Conservation (phyloP, 1,284 basidiomycete species). For the Ganoderma leucocontextum region DNA sequence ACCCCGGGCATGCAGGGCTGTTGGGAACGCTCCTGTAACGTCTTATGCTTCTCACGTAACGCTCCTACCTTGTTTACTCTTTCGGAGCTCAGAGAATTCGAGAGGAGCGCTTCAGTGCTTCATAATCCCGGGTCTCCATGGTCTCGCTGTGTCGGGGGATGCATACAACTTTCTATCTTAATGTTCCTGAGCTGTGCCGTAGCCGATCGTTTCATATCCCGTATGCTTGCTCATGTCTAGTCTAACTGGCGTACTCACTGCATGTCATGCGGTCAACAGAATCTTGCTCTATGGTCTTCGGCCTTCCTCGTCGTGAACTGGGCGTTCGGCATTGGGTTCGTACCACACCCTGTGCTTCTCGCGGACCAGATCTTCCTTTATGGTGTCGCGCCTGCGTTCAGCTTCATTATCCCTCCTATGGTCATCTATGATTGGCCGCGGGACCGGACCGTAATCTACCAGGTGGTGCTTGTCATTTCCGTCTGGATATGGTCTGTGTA, state of each 20-base stretch:
- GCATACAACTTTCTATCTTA: background rate
- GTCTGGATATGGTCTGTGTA: slow-evolving; percentile 64
- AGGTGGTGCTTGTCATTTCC: slow-evolving; percentile 59
- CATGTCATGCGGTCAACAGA: slow-evolving; percentile 39
- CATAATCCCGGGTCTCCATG: background rate
- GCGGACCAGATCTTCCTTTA: slow-evolving; percentile 71
- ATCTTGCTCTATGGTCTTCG: slow-evolving; percentile 69
- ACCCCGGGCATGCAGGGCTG: background rate
- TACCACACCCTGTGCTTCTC: slow-evolving; percentile 53
- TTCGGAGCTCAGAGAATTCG: background rate
- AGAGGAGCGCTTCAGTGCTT: background rate
- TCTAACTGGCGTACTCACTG: background rate
- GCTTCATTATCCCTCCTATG: slow-evolving; percentile 55
- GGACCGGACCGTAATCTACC: slow-evolving; percentile 66
- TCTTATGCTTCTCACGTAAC: background rate
- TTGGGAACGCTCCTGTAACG: background rate
- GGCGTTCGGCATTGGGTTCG: slow-evolving; percentile 65
- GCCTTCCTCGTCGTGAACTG: slow-evolving; percentile 77
- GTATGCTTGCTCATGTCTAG: background rate
- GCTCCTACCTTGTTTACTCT: background rate
- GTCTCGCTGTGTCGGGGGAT: background rate
- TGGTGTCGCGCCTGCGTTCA: slow-evolving; percentile 56
- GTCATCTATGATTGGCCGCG: slow-evolving; percentile 77
- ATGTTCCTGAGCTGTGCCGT: background rate
- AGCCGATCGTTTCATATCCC: background rate